Evolutionary conservation across 2,329 filamentous ascomycete genomes (phyloP).

Genomic region (Aspergillus tanneri): DNA sequence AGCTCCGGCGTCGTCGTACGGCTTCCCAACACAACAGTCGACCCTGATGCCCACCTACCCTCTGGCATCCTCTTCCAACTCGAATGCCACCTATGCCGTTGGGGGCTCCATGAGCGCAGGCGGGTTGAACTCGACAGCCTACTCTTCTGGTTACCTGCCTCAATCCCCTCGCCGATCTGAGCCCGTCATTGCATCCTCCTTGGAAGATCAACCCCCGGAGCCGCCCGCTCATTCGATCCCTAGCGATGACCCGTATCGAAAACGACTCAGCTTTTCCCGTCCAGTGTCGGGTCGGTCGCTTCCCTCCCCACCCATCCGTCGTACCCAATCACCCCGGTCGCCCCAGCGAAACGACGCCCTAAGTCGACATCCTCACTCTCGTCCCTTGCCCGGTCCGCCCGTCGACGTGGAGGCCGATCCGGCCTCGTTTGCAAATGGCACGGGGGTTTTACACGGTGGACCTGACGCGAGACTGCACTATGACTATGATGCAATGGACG

Average conservation of each 20-base stretch:
- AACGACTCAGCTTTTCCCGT: slow-evolving; percentile 31
- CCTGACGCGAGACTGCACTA: slow-evolving; percentile 46
- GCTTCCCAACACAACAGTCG: slow-evolving; percentile 26
- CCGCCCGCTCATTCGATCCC: slow-evolving; percentile 32
- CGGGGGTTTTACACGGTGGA: slow-evolving; percentile 33
- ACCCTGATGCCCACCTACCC: slow-evolving; percentile 32
- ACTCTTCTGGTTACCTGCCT: slow-evolving; percentile 22
- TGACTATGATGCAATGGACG: slow-evolving; percentile 58
- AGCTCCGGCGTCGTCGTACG: slow-evolving; percentile 29
- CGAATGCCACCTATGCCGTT: slow-evolving; percentile 23
- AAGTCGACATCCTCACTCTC: slow-evolving; percentile 56
- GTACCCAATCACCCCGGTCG: slow-evolving; percentile 50
- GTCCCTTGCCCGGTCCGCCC: slow-evolving; percentile 60
- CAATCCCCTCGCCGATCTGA: slow-evolving; percentile 26
- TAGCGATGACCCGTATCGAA: slow-evolving; percentile 26
- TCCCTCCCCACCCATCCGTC: slow-evolving; percentile 52
- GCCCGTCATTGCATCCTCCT: slow-evolving; percentile 15
- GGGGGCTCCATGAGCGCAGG: slow-evolving; percentile 5
- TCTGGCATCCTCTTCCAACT: slow-evolving; percentile 22
- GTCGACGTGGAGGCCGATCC: slow-evolving; percentile 42
- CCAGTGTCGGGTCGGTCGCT: slow-evolving; percentile 40
- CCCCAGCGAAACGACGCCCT: slow-evolving; percentile 54
- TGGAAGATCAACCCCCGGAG: slow-evolving; percentile 35
- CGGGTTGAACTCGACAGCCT: background rate
- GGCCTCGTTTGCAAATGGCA: slow-evolving; percentile 22